Percentiles rank a stretch among this genome's conserved stretches.
These are phyloP conservation scores for Epichloe scottii DNA, from an alignment of 2,329 filamentous ascomycete species.

Conservation along the genomic window DNA sequence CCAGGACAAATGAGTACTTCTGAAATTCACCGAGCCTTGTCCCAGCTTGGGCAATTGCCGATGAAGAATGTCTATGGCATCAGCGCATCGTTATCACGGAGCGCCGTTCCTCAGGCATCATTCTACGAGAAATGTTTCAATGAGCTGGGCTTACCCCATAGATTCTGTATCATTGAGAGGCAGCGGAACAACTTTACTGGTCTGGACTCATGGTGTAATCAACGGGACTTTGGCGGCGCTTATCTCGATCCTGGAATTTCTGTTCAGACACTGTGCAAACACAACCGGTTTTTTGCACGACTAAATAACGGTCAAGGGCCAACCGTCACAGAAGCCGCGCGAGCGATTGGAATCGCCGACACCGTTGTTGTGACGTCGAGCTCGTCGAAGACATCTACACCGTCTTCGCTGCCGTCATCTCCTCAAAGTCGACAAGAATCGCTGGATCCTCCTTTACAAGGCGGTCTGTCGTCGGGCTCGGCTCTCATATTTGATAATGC, in stretches of 20 bases:
- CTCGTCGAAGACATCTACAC: constrained; percentile 29
- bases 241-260: constrained; percentile 65
- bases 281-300: constrained; percentile 36
- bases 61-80: constrained; percentile 74
- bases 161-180: constrained; percentile 63
- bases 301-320: constrained; percentile 40
- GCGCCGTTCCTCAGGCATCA: constrained; percentile 57
- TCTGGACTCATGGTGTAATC: constrained; percentile 59
- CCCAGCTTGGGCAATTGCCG: constrained; percentile 68
- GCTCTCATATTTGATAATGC: constrained; percentile 68
- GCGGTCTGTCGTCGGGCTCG: constrained; percentile 33
- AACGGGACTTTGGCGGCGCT: constrained; percentile 68
- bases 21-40: constrained; percentile 69
- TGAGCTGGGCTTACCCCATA: constrained; percentile 73
- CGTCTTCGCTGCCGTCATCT: constrained; percentile 36
- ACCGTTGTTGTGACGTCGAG: constrained; percentile 56
- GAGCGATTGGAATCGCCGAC: constrained; percentile 68
- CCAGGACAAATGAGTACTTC: constrained; percentile 77
- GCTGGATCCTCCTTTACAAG: constrained; percentile 11
- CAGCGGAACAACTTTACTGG: constrained; percentile 50
- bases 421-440: constrained; percentile 25
- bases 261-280: constrained; percentile 45
- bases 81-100: constrained; percentile 52
- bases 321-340: constrained; percentile 60
- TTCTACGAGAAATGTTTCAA: constrained; percentile 82